These are phyloP conservation scores for Kluyveromyces sp. DNA, from an alignment of 1,139 yeast species.

Conservation along the genomic window DNA sequence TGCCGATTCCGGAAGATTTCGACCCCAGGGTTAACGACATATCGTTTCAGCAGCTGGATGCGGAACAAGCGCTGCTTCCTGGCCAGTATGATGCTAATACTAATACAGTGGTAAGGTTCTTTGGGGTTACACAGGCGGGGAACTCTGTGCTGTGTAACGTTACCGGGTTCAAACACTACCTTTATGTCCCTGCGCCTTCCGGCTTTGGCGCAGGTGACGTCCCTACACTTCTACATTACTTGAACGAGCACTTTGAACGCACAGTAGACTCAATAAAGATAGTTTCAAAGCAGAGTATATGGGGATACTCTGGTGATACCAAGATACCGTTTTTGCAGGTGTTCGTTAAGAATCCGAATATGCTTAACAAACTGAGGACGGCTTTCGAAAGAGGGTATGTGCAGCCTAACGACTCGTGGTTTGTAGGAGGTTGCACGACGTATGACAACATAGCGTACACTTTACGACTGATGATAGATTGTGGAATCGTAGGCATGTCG, in stretches of 20 bases:
- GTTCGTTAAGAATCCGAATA: slow-evolving; percentile 55
- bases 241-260: slow-evolving; percentile 43
- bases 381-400: slow-evolving; percentile 82
- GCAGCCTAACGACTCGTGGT: slow-evolving; percentile 55
- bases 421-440: slow-evolving; percentile 53
- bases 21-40: slow-evolving; percentile 47
- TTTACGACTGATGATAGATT: slow-evolving; percentile 84
- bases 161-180: slow-evolving; percentile 80
- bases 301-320: slow-evolving; percentile 84
- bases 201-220: slow-evolving; percentile 41
- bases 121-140: slow-evolving; percentile 87
- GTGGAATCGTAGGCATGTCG: slow-evolving; percentile 91
- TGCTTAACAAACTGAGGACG: slow-evolving; percentile 60
- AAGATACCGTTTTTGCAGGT: slow-evolving; percentile 78
- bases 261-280: slow-evolving; percentile 55
- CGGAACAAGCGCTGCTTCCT: slow-evolving; percentile 66
- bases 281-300: slow-evolving; percentile 69
- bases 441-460: slow-evolving; percentile 88
- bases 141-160: slow-evolving; percentile 86
- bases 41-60: slow-evolving; percentile 87
- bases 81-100: slow-evolving; percentile 35
- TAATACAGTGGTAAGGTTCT: slow-evolving; percentile 66
- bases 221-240: slow-evolving; percentile 43
- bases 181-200: slow-evolving; percentile 83
- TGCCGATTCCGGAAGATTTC: slow-evolving; percentile 49